These are phyloP conservation scores for Hanseniaspora gamundiae DNA, from an alignment of 1,139 yeast species.

Conservation along the genomic window DNA sequence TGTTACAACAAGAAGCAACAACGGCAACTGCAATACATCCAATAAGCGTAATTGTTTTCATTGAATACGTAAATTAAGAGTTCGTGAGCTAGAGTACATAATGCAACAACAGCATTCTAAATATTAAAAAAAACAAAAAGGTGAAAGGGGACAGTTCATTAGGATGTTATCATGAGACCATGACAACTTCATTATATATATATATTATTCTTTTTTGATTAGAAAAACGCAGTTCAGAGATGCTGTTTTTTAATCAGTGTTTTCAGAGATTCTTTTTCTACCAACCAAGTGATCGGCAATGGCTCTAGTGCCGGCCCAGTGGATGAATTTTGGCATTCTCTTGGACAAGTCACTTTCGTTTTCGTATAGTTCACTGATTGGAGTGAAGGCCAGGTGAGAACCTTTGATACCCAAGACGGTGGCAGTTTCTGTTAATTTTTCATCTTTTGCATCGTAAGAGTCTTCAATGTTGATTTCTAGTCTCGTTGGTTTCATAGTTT, in stretches of 20 bases:
- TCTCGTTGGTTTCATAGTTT: constrained; percentile 19
- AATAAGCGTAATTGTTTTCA: too few relatives aligned
- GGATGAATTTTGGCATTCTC: constrained; percentile 83
- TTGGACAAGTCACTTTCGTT: constrained; percentile 67
- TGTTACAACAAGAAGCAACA: too few relatives aligned
- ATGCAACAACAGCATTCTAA: too few relatives aligned
- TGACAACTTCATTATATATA: too few relatives aligned
- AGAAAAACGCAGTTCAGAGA: too few relatives aligned
- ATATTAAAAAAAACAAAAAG: too few relatives aligned
- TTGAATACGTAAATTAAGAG: too few relatives aligned
- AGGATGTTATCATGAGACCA: too few relatives aligned
- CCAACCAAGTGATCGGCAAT: constrained; percentile 83
- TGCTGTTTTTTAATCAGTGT: not conserved
- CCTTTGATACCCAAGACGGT: constrained; percentile 78
- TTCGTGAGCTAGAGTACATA: too few relatives aligned
- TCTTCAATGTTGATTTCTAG: constrained; percentile 20
- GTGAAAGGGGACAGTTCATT: too few relatives aligned
- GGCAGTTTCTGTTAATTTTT: constrained; percentile 45
- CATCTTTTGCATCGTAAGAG: constrained; percentile 21
- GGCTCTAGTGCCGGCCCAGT: constrained; percentile 67
- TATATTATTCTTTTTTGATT: too few relatives aligned
- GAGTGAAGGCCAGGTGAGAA: constrained; percentile 62
- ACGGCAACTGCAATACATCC: too few relatives aligned
- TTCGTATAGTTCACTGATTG: constrained; percentile 68
- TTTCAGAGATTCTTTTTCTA: constrained; percentile 30